These are phyloP conservation scores for Musa acuminata DNA, from an alignment of 176 grass and related monocot species.

Conservation along the genomic window DNA sequence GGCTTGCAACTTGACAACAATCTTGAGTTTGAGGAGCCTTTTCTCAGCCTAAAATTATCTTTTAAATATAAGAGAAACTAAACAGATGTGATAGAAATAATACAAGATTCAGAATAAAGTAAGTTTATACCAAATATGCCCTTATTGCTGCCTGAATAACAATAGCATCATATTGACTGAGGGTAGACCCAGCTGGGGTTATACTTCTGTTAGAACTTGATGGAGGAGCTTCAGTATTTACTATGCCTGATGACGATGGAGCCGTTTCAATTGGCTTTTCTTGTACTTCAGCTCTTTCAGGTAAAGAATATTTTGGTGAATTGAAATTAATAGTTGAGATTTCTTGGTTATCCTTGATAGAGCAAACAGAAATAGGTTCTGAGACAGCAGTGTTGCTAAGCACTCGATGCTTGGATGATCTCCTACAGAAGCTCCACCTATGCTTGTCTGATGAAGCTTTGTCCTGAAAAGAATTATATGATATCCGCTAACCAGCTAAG, in stretches of 20 bases:
- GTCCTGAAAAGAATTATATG: slow-evolving; percentile 36
- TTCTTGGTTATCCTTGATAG: slow-evolving; percentile 77
- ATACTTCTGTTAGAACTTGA: slow-evolving; percentile 25
- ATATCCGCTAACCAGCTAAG: too few species aligned
- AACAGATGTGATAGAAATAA: slow-evolving; percentile 4
- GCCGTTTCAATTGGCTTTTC: slow-evolving; percentile 27
- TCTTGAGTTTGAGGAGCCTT: slow-evolving; percentile 41
- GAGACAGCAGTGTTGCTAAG: slow-evolving; percentile 71
- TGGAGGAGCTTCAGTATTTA: slow-evolving; percentile 27
- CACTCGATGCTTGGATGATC: slow-evolving; percentile 84
- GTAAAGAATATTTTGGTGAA: slow-evolving; percentile 63
- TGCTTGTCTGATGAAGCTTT: slow-evolving; percentile 82
- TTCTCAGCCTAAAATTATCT: slow-evolving; percentile 45
- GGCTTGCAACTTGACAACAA: slow-evolving; percentile 82
- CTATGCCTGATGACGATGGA: slow-evolving; percentile 19
- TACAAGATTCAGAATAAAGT: slow-evolving; percentile 20
- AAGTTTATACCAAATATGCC: slow-evolving; percentile 47
- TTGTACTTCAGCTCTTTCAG: slow-evolving; percentile 50
- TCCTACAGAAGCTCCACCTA: slow-evolving; percentile 92
- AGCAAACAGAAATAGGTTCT: slow-evolving; percentile 57
- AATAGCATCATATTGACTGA: slow-evolving; percentile 34
- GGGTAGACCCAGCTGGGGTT: slow-evolving; percentile 6
- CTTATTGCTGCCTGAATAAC: slow-evolving; percentile 57
- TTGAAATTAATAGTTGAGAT: slow-evolving; percentile 34
- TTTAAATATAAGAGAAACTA: slow-evolving; percentile 2